These are phyloP conservation scores for Aureobasidium mangrovei DNA, from an alignment of 2,329 filamentous ascomycete genomes.

Conservation along the genomic window DNA sequence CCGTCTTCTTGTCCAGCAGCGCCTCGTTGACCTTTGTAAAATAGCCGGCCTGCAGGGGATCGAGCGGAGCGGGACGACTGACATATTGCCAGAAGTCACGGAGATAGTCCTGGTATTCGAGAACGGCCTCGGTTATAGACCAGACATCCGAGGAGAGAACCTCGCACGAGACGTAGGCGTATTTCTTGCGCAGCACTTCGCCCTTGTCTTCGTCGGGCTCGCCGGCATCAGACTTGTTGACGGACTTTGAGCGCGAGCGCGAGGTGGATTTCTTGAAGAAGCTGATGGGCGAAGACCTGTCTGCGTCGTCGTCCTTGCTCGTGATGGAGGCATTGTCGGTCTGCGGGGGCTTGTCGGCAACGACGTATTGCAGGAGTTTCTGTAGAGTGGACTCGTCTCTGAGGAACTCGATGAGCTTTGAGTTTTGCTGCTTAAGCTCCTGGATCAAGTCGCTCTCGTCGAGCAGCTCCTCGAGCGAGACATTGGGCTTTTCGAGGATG, in stretches of 20 bases:
- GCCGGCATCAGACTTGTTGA: constrained; percentile 32
- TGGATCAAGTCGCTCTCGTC: constrained; percentile 95
- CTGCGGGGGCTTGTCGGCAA: constrained; percentile 57
- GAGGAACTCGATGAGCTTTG: constrained; percentile 92
- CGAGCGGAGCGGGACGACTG: constrained; percentile 71
- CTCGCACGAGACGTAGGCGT: constrained; percentile 88
- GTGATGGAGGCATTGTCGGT: constrained; percentile 25
- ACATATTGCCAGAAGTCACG: constrained; percentile 88
- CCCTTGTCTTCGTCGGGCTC: constrained; percentile 56
- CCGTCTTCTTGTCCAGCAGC: constrained; percentile 95
- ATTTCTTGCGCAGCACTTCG: constrained; percentile 87
- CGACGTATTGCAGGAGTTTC: constrained; percentile 82
- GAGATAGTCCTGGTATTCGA: constrained; percentile 72
- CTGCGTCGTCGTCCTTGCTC: constrained; percentile 30
- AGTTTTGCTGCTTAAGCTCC: constrained; percentile 96
- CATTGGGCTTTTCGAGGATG: constrained; percentile 90
- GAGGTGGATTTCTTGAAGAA: constrained; percentile 40
- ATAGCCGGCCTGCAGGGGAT: constrained; percentile 90
- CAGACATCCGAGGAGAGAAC: constrained; percentile 91
- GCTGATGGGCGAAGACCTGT: constrained; percentile 33
- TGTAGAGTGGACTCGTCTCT: constrained; percentile 79
- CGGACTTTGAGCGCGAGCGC: constrained; percentile 36
- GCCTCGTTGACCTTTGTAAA: constrained; percentile 99
- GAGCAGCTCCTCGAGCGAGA: constrained; percentile 88
- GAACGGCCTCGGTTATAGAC: constrained; percentile 88